Evolutionary conservation across 2,329 filamentous ascomycete genomes (phyloP).

Genomic region (Cercospora sp.): DNA sequence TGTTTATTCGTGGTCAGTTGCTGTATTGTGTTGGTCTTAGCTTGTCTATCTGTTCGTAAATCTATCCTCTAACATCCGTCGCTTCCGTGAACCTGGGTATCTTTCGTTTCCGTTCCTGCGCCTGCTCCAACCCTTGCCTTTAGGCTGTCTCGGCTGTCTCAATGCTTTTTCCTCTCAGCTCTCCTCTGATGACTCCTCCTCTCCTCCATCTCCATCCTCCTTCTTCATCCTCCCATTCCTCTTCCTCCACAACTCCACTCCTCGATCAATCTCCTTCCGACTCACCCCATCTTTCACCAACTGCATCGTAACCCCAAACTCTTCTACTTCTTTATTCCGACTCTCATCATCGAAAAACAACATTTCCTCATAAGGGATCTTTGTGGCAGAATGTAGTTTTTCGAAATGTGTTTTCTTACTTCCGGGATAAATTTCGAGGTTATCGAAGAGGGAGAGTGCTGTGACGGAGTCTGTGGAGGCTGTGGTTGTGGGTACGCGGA

Average conservation of each 20-base stretch:
- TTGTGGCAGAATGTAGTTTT: conserved; percentile 68
- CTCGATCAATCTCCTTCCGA: conserved; percentile 73
- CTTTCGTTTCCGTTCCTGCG: not conserved
- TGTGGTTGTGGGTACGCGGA: conserved; percentile 63
- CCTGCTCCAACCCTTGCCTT: not conserved
- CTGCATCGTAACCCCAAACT: conserved; percentile 79
- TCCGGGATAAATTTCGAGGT: conserved; percentile 66
- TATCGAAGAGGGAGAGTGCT: conserved; percentile 45
- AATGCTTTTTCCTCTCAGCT: not conserved
- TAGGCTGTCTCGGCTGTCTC: not conserved
- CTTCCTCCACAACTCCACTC: conserved; percentile 78
- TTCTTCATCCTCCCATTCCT: conserved; percentile 55
- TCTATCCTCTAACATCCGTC: not conserved
- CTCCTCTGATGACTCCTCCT: not conserved
- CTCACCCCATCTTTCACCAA: conserved; percentile 78
- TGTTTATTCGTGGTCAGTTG: not conserved
- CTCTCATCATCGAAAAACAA: conserved; percentile 94
- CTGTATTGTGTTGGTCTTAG: not conserved
- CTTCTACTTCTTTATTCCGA: conserved; percentile 78
- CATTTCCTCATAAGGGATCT: conserved; percentile 77
- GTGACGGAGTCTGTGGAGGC: conserved; percentile 10
- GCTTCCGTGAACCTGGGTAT: not conserved
- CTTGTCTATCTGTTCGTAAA: not conserved
- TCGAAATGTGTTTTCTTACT: conserved; percentile 86
- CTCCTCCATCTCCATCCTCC: conserved; percentile 18